These are phyloP conservation scores for Eucalyptus lansdowneana DNA, from an alignment of 345 rosid genomes.

Conservation along the genomic window DNA sequence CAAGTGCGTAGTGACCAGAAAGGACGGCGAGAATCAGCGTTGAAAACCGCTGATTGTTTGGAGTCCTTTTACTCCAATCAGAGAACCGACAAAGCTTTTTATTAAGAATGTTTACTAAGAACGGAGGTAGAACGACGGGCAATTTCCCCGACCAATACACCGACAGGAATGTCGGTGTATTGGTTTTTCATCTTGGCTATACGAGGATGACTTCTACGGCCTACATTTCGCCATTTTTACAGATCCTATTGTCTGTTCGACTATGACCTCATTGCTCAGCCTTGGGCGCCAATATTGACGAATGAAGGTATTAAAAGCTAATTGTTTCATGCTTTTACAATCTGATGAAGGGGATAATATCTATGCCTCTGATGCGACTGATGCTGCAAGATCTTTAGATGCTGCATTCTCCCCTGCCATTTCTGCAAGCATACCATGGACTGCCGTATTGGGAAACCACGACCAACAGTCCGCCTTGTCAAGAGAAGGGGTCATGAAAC, in stretches of 20 bases:
- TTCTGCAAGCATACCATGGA: slow-evolving; percentile 76
- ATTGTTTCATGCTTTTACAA: not conserved
- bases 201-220: not conserved
- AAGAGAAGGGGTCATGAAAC: slow-evolving; percentile 75
- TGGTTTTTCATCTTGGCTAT: not conserved
- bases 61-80: not conserved
- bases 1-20: not conserved
- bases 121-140: not conserved
- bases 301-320: not conserved
- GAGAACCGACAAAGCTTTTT: not conserved
- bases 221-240: not conserved
- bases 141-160: not conserved
- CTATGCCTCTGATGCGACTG: slow-evolving; percentile 38
- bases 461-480: slow-evolving; percentile 75
- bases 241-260: not conserved
- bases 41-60: not conserved
- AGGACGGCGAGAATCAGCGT: not conserved
- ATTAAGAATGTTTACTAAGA: not conserved
- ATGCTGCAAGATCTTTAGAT: slow-evolving; percentile 52
- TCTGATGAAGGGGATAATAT: slow-evolving; percentile 63
- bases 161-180: not conserved
- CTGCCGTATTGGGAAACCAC: slow-evolving; percentile 80
- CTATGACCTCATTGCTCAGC: not conserved
- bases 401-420: slow-evolving; percentile 79
- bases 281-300: not conserved